Evolutionary conservation across 371 early-diverging fungal genomes (phyloP), one percentile per base, ranked within the genome.

Genomic region (Rhizopus arrhizus): DNA sequence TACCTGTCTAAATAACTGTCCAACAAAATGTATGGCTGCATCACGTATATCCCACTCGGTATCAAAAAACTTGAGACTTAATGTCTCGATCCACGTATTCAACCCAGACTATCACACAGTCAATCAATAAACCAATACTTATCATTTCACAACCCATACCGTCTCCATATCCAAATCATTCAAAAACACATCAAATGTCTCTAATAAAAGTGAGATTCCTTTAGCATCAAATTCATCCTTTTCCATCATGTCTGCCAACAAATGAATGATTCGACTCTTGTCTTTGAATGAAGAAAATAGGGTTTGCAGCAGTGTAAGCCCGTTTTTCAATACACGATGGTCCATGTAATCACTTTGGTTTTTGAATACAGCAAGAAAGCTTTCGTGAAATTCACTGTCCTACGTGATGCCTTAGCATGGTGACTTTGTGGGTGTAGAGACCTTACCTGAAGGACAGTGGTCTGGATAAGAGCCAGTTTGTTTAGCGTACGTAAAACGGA

Each of bases 21-120:
- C 84, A 33, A 85, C 76, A 48, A 82, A 86, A 56, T 79, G 76
- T 42, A 86, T 61, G 8, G 72, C 75, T 1, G 78, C 76, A 59
- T 85, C 85, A 29, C 87, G 83, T 8, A 83, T 68, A 70, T 86
- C 83, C 84, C 87, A 85, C 51, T 81, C 81, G 38, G 64, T 68
- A 58, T 86, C 84, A 45, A 78, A 59, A 2, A 82, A 62, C 53
- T 81, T 84, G 4, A 75, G 45, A 3, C 59, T 66, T 4, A 86
- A 43, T 9, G 71, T 68, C 34, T 69, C 69, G 0, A 77, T 69
- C 40, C 84, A 62, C 0, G 70, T 58, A 7, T 38, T 13, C 40
- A 38, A 36, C 52, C 40, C 40, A 52, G 40, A 7, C 9, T 34
- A 61, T 22, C n/a, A n/a, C n/a, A 22, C 22, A 22, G 22, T 22